Evolutionary conservation across 176 grass and related monocot species (phyloP).

Genomic region (Paspalum vaginatum): DNA sequence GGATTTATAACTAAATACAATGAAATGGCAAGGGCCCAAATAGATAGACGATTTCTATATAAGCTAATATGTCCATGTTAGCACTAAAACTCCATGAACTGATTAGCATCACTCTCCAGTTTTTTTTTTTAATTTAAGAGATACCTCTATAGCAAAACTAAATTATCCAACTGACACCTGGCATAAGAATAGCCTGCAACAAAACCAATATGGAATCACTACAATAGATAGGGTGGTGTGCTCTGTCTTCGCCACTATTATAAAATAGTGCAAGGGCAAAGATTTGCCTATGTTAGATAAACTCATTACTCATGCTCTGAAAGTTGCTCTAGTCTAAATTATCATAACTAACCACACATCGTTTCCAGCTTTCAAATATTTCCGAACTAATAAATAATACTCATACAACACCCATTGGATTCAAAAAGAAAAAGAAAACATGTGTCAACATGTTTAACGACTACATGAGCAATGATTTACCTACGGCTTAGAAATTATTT

Average conservation of each 20-base stretch:
- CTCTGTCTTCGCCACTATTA: background rate
- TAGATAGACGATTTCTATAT: constrained; percentile 6
- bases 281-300: background rate
- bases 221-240: background rate
- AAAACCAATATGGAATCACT: no score
- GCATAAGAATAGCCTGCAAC: constrained; percentile 13
- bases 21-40: background rate
- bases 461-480: no score
- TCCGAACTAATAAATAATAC: no score
- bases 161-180: background rate
- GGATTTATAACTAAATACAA: background rate
- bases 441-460: no score
- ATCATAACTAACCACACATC: background rate
- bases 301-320: constrained; percentile 23
- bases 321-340: background rate
- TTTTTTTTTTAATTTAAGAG: no score
- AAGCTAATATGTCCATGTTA: background rate
- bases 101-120: background rate
- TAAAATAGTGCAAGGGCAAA: background rate
- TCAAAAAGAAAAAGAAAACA: no score
- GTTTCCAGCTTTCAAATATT: constrained; percentile 8
- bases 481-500: no score
- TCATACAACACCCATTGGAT: no score
- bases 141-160: constrained; percentile 19
- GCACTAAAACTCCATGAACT: background rate